A percentile compares a stretch with the other conserved stretches of the same genome.
Conservation (phyloP, 75 land plant species). For the Pinus taeda region DNA sequence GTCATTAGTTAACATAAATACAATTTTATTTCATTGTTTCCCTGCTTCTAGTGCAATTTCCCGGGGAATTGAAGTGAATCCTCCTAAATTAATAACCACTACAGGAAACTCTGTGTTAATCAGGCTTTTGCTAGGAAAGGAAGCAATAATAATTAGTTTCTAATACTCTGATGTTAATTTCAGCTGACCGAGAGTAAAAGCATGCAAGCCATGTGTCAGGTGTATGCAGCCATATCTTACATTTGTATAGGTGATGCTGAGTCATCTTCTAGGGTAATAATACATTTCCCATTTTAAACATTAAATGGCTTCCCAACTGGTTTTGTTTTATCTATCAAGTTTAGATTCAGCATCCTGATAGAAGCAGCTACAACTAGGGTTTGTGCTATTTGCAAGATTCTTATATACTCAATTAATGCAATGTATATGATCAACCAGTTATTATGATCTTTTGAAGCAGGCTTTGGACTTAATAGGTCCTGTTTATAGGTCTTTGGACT, state of each 20-base stretch:
- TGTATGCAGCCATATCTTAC: constrained; percentile 90
- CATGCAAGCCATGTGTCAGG: constrained; percentile 84
- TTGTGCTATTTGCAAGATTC: background rate
- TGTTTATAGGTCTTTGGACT: constrained; percentile 69
- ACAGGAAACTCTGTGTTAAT: background rate
- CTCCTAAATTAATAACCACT: background rate
- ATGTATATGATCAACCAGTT: background rate
- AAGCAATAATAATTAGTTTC: background rate
- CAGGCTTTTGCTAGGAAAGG: background rate
- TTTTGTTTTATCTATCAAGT: background rate
- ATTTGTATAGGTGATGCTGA: constrained; percentile 95
- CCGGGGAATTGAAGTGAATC: background rate
- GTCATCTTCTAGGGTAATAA: constrained; percentile 67
- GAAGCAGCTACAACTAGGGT: background rate
- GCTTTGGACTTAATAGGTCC: constrained; percentile 94
- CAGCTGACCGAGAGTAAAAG: constrained; percentile 84
- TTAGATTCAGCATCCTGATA: constrained; percentile 6
- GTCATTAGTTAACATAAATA: too few relatives aligned
- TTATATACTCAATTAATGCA: background rate
- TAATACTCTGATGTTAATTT: constrained; percentile 1
- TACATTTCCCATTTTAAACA: background rate
- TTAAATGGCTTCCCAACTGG: background rate
- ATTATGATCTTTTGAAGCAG: constrained; percentile 33
- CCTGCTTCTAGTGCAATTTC: background rate
- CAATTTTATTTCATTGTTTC: too few relatives aligned